Percentiles rank a stretch among this genome's conserved stretches.
These are phyloP conservation scores for Wickerhamomyces pijperi DNA, from an alignment of 805 yeast species.

Conservation along the genomic window DNA sequence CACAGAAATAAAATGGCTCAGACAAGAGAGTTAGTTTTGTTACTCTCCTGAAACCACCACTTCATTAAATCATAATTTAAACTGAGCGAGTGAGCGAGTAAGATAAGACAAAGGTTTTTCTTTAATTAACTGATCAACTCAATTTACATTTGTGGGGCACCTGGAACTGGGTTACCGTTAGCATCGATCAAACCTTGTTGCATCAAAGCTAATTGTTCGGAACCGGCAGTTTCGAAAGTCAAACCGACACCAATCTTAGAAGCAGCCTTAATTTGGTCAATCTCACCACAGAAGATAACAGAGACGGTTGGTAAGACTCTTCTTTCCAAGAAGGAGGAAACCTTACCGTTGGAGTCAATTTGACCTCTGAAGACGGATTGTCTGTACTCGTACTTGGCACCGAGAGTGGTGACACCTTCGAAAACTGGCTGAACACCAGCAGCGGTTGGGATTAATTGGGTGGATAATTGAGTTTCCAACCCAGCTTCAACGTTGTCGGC, in stretches of 20 bases:
- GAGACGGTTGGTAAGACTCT: conserved; percentile 87
- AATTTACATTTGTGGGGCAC: conserved; percentile 48
- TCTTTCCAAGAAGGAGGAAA: conserved; percentile 83
- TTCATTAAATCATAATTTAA: too few species aligned
- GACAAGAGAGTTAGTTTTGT: too few species aligned
- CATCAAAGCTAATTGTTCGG: conserved; percentile 85
- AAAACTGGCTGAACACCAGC: conserved; percentile 68
- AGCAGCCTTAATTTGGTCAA: conserved; percentile 73
- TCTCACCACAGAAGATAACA: conserved; percentile 80
- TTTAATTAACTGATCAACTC: too few species aligned
- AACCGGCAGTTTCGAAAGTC: conserved; percentile 92
- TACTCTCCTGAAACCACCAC: too few species aligned
- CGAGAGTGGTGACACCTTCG: conserved; percentile 87
- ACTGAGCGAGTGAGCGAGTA: too few species aligned
- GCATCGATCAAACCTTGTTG: conserved; percentile 78
- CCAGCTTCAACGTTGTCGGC: conserved; percentile 93
- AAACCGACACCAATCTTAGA: conserved; percentile 87
- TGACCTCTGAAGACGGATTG: conserved; percentile 94
- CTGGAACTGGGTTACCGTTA: conserved; percentile 78
- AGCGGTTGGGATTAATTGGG: conserved; percentile 62
- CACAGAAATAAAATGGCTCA: too few species aligned
- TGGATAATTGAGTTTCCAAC: conserved; percentile 74
- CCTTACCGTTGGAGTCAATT: conserved; percentile 83
- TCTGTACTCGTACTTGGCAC: conserved; percentile 97
- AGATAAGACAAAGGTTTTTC: too few species aligned